Conservation (phyloP, 2,329 filamentous ascomycete genomes). For the Bimuria novae-zelandiae region DNA sequence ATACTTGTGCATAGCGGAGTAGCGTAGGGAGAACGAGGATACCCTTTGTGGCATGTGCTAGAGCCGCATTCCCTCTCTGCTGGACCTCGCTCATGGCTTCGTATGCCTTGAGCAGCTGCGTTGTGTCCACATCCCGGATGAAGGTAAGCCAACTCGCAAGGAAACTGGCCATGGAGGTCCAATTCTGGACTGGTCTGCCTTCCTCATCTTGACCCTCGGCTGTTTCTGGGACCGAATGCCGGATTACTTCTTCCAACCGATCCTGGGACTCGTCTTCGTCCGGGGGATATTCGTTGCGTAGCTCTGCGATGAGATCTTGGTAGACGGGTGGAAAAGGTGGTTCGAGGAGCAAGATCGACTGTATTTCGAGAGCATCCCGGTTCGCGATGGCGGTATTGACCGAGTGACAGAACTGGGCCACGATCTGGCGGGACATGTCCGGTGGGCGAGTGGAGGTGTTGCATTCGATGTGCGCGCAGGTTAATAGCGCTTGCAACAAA, state of each 20-base stretch:
- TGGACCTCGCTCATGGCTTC: conserved; percentile 73
- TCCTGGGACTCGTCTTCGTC: conserved; percentile 23
- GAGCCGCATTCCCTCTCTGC: conserved; percentile 82
- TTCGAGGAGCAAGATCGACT: conserved; percentile 36
- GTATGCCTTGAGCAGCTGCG: conserved; percentile 76
- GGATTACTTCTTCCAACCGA: conserved; percentile 31
- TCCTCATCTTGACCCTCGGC: conserved; percentile 62
- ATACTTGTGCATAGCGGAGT: conserved; percentile 77
- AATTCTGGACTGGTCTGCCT: conserved; percentile 61
- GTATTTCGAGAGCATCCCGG: conserved; percentile 28
- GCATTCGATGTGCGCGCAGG: no score
- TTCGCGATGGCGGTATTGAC: conserved; percentile 33
- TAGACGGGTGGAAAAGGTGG: conserved; percentile 34
- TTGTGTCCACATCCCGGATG: conserved; percentile 77
- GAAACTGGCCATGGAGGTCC: conserved; percentile 78
- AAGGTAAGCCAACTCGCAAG: conserved; percentile 81
- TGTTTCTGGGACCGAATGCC: conserved; percentile 47
- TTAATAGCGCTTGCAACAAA: neutral
- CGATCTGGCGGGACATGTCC: conserved; percentile 28
- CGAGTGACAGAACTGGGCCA: conserved; percentile 32
- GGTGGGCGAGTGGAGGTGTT: neutral
- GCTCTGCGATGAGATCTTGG: conserved; percentile 32
- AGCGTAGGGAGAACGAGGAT: conserved; percentile 82
- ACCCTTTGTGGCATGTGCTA: conserved; percentile 79
- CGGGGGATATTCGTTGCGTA: conserved; percentile 30